phyloP scores from a whole-genome alignment of 495 filamentous ascomycete species.

The Aspergillus olivimuriae region DNA sequence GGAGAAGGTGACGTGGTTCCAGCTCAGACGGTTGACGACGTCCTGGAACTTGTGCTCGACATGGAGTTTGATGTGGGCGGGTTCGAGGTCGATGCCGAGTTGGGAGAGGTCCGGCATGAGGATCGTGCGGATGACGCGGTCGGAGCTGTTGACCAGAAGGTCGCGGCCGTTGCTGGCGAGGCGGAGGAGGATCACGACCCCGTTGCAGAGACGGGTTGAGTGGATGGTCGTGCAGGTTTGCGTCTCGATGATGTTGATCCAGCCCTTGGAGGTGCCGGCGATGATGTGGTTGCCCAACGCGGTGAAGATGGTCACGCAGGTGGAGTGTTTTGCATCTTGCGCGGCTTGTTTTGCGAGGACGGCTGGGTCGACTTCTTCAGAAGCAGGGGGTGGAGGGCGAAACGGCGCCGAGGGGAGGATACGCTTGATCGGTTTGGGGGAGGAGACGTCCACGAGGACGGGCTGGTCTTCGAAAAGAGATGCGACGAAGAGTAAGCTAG shows the following conservation, averaged over 20 bases:
- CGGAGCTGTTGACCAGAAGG: conserved; percentile 81
- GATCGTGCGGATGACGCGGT: conserved; percentile 87
- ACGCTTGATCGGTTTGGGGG: conserved; percentile 58
- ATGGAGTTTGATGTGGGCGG: conserved; percentile 63
- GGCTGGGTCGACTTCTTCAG: conserved; percentile 55
- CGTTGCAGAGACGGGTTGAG: conserved; percentile 76
- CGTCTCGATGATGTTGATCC: conserved; percentile 88
- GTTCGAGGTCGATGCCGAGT: conserved; percentile 39
- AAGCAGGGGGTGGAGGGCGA: conserved; percentile 49
- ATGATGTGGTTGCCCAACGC: conserved; percentile 78
- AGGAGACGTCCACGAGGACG: conserved; percentile 73
- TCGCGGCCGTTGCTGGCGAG: conserved; percentile 77
- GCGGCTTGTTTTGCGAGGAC: conserved; percentile 76
- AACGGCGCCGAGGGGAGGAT: conserved; percentile 76
- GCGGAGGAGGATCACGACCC: conserved; percentile 83
- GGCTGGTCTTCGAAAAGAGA: conserved; percentile 92
- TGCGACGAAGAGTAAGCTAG: conserved; percentile 71
- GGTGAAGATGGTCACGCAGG: conserved; percentile 85
- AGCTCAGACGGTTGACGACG: conserved; percentile 86
- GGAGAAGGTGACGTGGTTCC: conserved; percentile 94
- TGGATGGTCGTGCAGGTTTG: conserved; percentile 70
- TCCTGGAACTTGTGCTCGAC: conserved; percentile 99
- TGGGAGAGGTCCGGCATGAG: conserved; percentile 59
- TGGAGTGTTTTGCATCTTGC: conserved; percentile 88
- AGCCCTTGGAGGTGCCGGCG: conserved; percentile 87